These are phyloP conservation scores for Asclepias syriaca DNA, from an alignment of 257 asterid genomes.

Conservation along the genomic window DNA sequence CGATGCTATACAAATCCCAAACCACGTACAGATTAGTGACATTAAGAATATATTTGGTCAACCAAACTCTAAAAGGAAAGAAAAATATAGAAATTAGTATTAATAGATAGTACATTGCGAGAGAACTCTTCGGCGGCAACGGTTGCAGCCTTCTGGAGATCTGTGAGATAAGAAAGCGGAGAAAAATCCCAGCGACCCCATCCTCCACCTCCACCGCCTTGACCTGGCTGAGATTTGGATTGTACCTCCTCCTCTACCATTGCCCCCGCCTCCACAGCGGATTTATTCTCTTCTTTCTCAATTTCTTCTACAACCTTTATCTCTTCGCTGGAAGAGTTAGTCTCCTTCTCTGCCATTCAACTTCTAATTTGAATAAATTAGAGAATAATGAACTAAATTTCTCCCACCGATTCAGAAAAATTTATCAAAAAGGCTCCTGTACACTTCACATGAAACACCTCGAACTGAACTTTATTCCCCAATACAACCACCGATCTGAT, in stretches of 20 bases:
- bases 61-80: not conserved
- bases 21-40: not conserved
- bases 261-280: not conserved
- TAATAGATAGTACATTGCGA: slow-evolving; percentile 51
- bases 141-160: slow-evolving; percentile 78
- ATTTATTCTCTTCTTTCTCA: slow-evolving; percentile 1
- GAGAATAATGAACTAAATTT: too few relatives aligned
- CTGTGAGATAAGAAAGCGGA: slow-evolving; percentile 66
- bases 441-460: not conserved
- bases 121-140: slow-evolving; percentile 89
- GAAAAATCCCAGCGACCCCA: slow-evolving; percentile 91
- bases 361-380: not conserved
- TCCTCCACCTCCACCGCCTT: slow-evolving; percentile 45
- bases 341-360: slow-evolving; percentile 50
- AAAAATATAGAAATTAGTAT: not conserved
- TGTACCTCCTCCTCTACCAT: slow-evolving; percentile 17
- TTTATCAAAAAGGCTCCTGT: not conserved
- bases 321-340: slow-evolving; percentile 39
- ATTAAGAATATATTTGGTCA: not conserved
- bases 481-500: not conserved
- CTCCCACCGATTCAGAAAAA: not conserved
- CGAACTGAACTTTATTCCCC: not conserved
- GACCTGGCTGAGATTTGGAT: slow-evolving; percentile 16
- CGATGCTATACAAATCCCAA: not conserved
- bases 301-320: slow-evolving; percentile 26